phyloP scores from a whole-genome alignment of 2,329 filamentous ascomycete genomes.

The Arthrobotrys entomopaga region DNA sequence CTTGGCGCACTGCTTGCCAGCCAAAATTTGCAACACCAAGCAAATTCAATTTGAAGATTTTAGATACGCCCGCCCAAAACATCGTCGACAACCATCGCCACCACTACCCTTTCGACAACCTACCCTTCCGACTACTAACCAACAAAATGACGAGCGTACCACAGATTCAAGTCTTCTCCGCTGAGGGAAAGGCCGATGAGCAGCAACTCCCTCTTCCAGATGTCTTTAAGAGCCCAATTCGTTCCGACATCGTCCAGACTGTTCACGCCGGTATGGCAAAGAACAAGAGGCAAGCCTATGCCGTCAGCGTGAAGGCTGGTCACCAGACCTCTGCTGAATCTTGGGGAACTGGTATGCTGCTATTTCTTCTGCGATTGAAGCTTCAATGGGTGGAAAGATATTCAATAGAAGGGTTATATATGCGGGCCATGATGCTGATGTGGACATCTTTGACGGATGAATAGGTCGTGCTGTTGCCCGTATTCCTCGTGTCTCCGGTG shows the following conservation, averaged over 20 bases:
- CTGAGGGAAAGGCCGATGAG: constrained; percentile 91
- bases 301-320: constrained; percentile 99
- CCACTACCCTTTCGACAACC: constrained; percentile 17
- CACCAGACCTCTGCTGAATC: constrained; percentile 99
- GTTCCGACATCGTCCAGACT: constrained; percentile 95
- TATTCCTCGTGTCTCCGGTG: constrained; percentile 99
- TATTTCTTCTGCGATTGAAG: constrained; percentile 56
- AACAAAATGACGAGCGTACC: constrained; percentile 65
- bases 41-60: constrained; percentile 53
- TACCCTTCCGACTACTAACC: constrained; percentile 29
- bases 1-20: constrained; percentile 35
- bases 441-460: constrained; percentile 24
- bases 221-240: constrained; percentile 97
- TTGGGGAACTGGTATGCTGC: constrained; percentile 93
- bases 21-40: constrained; percentile 53
- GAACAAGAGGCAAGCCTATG: constrained; percentile 99
- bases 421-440: constrained; percentile 11
- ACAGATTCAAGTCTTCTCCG: constrained; percentile 95
- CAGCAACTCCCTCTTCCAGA: constrained; percentile 90
- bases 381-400: neutral
- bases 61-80: constrained; percentile 35
- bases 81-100: constrained; percentile 51
- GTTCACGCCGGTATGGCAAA: constrained; percentile 99
- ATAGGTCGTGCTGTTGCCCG: constrained; percentile 97
- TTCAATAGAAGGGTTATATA: neutral